Evolutionary conservation across 2,329 filamentous ascomycete genomes (phyloP).

Genomic region (Xylaria sp.): DNA sequence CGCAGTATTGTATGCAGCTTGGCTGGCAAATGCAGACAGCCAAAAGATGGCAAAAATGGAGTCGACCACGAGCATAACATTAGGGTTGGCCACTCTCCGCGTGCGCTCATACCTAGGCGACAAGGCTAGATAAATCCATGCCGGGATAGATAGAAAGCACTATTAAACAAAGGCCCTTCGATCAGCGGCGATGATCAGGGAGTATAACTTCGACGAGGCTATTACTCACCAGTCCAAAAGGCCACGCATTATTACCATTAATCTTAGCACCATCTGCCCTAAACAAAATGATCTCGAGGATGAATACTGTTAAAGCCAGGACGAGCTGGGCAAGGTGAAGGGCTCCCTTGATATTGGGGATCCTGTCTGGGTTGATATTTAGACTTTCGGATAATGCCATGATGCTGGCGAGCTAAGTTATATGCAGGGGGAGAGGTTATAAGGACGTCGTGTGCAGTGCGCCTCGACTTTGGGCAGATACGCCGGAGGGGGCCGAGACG

Average conservation of each 20-base stretch:
- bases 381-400: conserved; percentile 57
- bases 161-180: conserved; percentile 48
- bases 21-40: conserved; percentile 73
- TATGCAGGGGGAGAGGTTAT: background rate
- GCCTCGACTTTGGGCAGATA: conserved; percentile 7
- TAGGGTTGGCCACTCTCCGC: conserved; percentile 68
- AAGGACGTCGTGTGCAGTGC: conserved; percentile 13
- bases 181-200: conserved; percentile 12
- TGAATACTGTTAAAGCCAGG: conserved; percentile 65
- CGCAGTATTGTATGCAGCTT: conserved; percentile 70
- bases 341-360: conserved; percentile 66
- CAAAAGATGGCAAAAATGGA: conserved; percentile 68
- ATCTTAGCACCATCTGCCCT: conserved; percentile 58
- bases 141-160: conserved; percentile 72
- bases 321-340: conserved; percentile 66
- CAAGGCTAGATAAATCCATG: conserved; percentile 73
- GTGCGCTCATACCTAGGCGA: conserved; percentile 71
- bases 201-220: conserved; percentile 18
- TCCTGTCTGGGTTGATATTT: conserved; percentile 63
- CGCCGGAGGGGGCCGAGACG: conserved; percentile 6
- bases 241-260: conserved; percentile 69
- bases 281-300: conserved; percentile 69
- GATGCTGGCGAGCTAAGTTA: conserved; percentile 12
- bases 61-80: conserved; percentile 69
- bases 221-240: conserved; percentile 69